Conservation (phyloP, 306 rosid genomes). For the Fagus crenata region DNA sequence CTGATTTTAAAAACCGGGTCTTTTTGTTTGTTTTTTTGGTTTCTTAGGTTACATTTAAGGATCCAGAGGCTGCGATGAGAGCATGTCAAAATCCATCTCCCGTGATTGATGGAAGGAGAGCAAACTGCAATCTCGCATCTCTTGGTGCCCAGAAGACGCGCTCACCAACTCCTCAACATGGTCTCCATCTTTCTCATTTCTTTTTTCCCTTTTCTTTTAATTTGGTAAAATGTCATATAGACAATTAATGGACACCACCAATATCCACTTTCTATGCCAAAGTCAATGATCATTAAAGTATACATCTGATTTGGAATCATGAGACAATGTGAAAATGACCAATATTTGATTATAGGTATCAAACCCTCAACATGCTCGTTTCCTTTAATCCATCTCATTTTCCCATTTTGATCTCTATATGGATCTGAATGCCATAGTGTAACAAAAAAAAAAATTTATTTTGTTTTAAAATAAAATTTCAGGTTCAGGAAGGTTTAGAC, state of each 20-base stretch:
- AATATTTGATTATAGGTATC: neutral
- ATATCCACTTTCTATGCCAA: neutral
- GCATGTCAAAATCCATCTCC: slow-evolving; percentile 97
- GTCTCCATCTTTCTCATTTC: slow-evolving; percentile 39
- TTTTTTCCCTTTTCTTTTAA: neutral
- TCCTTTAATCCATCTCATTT: too few relatives aligned
- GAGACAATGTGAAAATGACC: neutral
- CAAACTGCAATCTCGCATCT: slow-evolving; percentile 94
- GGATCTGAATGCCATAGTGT: slow-evolving; percentile 20
- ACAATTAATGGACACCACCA: neutral
- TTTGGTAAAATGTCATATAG: neutral
- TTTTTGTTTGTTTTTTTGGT: neutral
- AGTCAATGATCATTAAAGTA: neutral
- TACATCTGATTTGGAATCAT: slow-evolving; percentile 1
- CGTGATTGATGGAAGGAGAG: slow-evolving; percentile 92
- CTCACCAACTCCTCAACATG: slow-evolving; percentile 66
- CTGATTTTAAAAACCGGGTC: slow-evolving; percentile 23
- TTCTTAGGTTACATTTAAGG: slow-evolving; percentile 84
- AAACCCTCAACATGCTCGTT: neutral
- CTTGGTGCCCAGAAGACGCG: slow-evolving; percentile 80
- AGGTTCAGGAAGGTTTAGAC: slow-evolving; percentile 67
- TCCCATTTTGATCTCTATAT: neutral
- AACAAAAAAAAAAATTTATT: neutral
- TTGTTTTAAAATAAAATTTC: slow-evolving; percentile 17
- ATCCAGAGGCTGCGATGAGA: slow-evolving; percentile 86